A percentile compares a stretch with the other conserved stretches of the same genome.
Evolutionary conservation across 257 asterid genomes (phyloP).

Genomic region (Striga asiatica): DNA sequence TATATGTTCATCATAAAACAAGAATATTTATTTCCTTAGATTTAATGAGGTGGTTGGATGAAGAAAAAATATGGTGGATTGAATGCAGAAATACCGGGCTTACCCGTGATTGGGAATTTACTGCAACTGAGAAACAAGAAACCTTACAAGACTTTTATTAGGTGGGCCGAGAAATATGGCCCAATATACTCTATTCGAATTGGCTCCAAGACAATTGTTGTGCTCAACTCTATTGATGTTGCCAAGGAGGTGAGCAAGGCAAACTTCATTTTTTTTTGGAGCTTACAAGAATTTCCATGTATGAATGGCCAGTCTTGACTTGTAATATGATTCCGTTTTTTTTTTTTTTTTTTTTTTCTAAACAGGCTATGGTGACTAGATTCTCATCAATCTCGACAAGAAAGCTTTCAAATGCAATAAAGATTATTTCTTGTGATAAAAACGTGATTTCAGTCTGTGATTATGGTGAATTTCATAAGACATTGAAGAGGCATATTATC

Average conservation of each 20-base stretch:
- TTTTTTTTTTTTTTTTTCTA: conserved; percentile 17
- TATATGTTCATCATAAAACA: too few relatives aligned
- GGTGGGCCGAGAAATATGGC: conserved; percentile 74
- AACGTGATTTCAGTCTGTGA: conserved; percentile 70
- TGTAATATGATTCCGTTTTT: neutral
- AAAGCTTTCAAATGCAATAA: conserved; percentile 71
- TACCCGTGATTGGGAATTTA: conserved; percentile 71
- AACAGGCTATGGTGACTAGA: conserved; percentile 74
- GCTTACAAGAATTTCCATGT: too few relatives aligned
- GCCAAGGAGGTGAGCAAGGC: conserved; percentile 56
- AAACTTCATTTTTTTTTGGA: too few relatives aligned
- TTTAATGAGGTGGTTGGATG: too few relatives aligned
- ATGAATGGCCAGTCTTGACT: too few relatives aligned
- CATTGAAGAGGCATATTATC: conserved; percentile 37
- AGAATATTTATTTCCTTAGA: too few relatives aligned
- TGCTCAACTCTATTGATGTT: conserved; percentile 53
- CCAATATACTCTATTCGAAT: conserved; percentile 67
- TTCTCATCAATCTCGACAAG: conserved; percentile 72
- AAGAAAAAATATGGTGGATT: conserved; percentile 13
- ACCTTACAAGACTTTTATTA: conserved; percentile 74
- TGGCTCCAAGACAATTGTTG: conserved; percentile 57
- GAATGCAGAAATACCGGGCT: conserved; percentile 67
- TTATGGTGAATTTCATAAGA: conserved; percentile 60
- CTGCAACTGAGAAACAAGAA: conserved; percentile 83
- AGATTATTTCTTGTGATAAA: conserved; percentile 54